Evolutionary conservation across 2,329 filamentous ascomycete species (phyloP).

Genomic region (Xylariaceae sp.): DNA sequence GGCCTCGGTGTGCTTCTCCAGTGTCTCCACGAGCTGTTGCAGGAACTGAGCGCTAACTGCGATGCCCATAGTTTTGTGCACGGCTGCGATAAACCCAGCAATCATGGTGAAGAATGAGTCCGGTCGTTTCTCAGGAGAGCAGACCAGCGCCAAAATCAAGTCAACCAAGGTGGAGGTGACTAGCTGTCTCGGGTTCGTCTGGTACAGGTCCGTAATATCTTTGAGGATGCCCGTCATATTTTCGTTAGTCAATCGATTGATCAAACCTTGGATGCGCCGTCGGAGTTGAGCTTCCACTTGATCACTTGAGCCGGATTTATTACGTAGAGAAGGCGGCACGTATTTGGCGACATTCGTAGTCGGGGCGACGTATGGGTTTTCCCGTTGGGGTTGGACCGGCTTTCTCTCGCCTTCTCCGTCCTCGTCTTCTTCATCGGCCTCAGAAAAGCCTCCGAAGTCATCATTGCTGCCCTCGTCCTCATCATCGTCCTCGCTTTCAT

Average conservation of each 20-base stretch:
- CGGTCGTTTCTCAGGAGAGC: slow-evolving; percentile 68
- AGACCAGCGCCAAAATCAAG: slow-evolving; percentile 71
- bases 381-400: slow-evolving; percentile 48
- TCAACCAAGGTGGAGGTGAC: slow-evolving; percentile 78
- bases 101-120: slow-evolving; percentile 89
- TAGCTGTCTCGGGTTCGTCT: slow-evolving; percentile 76
- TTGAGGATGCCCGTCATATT: slow-evolving; percentile 80
- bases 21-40: slow-evolving; percentile 68
- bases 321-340: slow-evolving; percentile 77
- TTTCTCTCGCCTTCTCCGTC: slow-evolving; percentile 16
- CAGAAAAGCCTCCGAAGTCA: slow-evolving; percentile 37
- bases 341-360: slow-evolving; percentile 62
- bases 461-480: slow-evolving; percentile 32
- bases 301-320: slow-evolving; percentile 54
- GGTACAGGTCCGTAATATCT: slow-evolving; percentile 78
- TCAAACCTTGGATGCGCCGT: slow-evolving; percentile 76
- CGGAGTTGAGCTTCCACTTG: slow-evolving; percentile 65
- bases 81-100: slow-evolving; percentile 79
- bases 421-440: slow-evolving; percentile 24
- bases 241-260: slow-evolving; percentile 89
- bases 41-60: slow-evolving; percentile 87
- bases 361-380: slow-evolving; percentile 88
- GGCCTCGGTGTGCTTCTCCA: slow-evolving; percentile 59
- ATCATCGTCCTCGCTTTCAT: slow-evolving; percentile 12
- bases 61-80: slow-evolving; percentile 81